phyloP scores from a whole-genome alignment of 148 eudicot genomes.

The Vaccinium macrocarpon region DNA sequence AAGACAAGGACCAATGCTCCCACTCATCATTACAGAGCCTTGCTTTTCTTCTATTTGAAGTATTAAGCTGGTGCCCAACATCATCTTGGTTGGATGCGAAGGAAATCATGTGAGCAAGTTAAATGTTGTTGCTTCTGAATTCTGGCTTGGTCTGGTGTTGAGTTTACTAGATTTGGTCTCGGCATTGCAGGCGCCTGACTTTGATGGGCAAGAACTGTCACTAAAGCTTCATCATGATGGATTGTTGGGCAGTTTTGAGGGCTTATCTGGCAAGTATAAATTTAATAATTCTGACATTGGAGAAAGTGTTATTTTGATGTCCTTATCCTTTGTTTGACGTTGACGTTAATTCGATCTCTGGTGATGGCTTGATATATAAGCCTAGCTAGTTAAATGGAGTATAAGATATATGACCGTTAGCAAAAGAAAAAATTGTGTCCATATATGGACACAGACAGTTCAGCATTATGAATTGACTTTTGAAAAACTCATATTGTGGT shows the following conservation, averaged over 20 bases:
- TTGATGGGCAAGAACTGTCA: constrained; percentile 57
- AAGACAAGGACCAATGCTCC: background rate
- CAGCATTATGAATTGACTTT: background rate
- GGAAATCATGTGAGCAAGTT: background rate
- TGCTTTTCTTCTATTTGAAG: background rate
- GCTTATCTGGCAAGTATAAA: constrained; percentile 51
- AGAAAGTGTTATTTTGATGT: background rate
- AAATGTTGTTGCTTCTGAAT: background rate
- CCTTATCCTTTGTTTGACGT: background rate
- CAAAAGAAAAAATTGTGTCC: background rate
- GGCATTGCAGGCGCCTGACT: constrained; percentile 53
- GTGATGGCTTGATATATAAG: background rate
- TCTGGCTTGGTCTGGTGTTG: background rate
- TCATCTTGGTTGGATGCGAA: background rate
- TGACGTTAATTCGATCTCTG: background rate
- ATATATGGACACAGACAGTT: background rate
- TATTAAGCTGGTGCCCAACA: background rate
- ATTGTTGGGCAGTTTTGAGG: constrained; percentile 55
- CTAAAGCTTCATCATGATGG: constrained; percentile 60
- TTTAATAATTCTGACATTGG: background rate
- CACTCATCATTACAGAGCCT: background rate
- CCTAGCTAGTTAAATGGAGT: background rate
- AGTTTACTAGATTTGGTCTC: background rate
- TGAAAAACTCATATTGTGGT: constrained; percentile 5
- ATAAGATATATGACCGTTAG: background rate